Evolutionary conservation across 345 rosid species (phyloP), one percentile per base, ranked within the genome.

Genomic region (Arabidopsis arenosa): DNA sequence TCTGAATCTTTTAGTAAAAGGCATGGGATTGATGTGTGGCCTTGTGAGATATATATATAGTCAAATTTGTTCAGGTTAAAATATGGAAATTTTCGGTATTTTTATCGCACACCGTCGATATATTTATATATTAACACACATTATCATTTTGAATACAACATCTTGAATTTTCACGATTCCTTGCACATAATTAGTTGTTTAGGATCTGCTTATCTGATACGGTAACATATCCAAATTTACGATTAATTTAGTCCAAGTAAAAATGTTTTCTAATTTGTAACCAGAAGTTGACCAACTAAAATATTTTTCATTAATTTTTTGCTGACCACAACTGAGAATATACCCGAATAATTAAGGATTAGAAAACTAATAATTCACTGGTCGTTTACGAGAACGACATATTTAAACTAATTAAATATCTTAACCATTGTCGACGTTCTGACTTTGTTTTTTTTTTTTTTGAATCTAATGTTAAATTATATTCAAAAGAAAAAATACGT

Each of bases 371-470:
- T 54, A 6, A 44, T n/a, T n/a, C 35, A 41, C 33, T 56, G 57
- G 65, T 54, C 40, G 72, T 54, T 44, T 55, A 65, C 63, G 54
- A 73, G 55, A 61, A 51, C 52, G 61, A 62, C 76, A 51, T 72
- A 53, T 13, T 43, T 41, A 18, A 62, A 62, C 37, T 45, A 60
- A 37, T 49, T 49, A 49, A 36, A 36, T 41, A 63, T 9, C 40
- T 45, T 74, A 36, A 74, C 66, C 30, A 56, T 35, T 56, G 39
- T 57, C 21, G 58, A 35, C 39, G 55, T 49, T 64, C 18, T 64
- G 63, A 54, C 63, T 73, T 43, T 32, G n/a, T 18, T 18, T 18
- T 18, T 18, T 18, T 18, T 18, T 18, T 18, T 18, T 18, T 18
- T 18, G 21, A 18, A 18, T 18, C 21, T 18, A 18, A 18, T 18